Evolutionary conservation across 345 rosid genomes (phyloP).

Genomic region (Nephelium lappaceum): DNA sequence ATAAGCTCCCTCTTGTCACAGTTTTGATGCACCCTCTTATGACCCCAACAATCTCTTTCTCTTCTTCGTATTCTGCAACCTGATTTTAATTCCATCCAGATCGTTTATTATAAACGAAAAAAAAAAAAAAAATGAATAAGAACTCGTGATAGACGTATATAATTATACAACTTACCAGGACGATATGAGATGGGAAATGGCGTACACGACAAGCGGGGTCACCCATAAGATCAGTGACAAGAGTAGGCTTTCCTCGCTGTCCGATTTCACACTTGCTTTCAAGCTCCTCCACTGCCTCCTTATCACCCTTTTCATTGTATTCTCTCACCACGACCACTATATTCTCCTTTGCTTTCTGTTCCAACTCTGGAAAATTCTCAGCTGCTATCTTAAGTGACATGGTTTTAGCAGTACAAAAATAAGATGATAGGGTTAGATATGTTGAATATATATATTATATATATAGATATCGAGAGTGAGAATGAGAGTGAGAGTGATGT

Average conservation of each 20-base stretch:
- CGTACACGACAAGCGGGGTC: constrained; percentile 79
- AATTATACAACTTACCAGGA: constrained; percentile 49
- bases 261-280: constrained; percentile 65
- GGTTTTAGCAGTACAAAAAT: neutral
- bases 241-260: constrained; percentile 47
- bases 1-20: constrained; percentile 50
- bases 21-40: constrained; percentile 70
- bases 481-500: constrained; percentile 10
- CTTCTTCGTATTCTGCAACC: constrained; percentile 72
- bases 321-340: constrained; percentile 53
- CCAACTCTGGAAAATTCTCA: constrained; percentile 14
- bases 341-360: neutral
- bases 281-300: constrained; percentile 60
- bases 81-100: constrained; percentile 15
- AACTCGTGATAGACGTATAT: neutral
- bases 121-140: neutral
- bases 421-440: neutral
- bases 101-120: neutral
- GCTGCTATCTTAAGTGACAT: constrained; percentile 47
- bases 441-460: too few relatives aligned
- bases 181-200: constrained; percentile 54
- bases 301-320: constrained; percentile 61
- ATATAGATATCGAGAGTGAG: neutral
- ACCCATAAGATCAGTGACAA: constrained; percentile 75
- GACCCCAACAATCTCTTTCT: constrained; percentile 57